Percentiles rank a stretch among this genome's conserved stretches.
Evolutionary conservation across 169 alveolate genomes (phyloP).

Genomic region (Eimeria falciformis): DNA sequence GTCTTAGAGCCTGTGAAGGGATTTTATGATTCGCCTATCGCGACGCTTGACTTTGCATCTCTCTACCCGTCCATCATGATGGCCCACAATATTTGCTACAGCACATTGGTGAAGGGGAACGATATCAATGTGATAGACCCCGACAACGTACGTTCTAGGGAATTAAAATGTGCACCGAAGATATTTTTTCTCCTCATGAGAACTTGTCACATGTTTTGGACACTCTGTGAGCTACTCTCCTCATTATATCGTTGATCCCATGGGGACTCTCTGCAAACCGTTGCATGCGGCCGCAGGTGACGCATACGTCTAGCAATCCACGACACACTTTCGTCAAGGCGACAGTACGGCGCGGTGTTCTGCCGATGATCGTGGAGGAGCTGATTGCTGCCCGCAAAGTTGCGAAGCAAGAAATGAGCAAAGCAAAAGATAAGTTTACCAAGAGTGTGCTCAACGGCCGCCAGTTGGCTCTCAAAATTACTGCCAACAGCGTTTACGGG

Average conservation of each 20-base stretch:
- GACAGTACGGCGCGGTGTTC: slow-evolving; percentile 90
- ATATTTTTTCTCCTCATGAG: no score
- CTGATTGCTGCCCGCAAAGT: slow-evolving; percentile 87
- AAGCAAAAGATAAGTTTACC: slow-evolving; percentile 95
- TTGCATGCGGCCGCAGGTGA: slow-evolving; percentile 27
- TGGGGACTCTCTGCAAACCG: neutral
- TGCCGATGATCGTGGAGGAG: slow-evolving; percentile 98
- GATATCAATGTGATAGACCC: slow-evolving; percentile 80
- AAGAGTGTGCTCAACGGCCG: slow-evolving; percentile 99
- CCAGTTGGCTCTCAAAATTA: slow-evolving; percentile 97
- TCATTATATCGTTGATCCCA: no score
- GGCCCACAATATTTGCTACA: slow-evolving; percentile 99
- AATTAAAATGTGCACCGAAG: no score
- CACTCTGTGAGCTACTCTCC: no score
- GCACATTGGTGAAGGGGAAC: slow-evolving; percentile 93
- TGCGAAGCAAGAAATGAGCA: slow-evolving; percentile 92
- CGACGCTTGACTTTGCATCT: slow-evolving; percentile 99
- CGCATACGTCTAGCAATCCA: slow-evolving; percentile 58
- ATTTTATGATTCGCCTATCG: slow-evolving; percentile 97
- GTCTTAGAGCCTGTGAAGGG: slow-evolving; percentile 96
- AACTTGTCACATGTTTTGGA: no score
- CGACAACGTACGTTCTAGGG: slow-evolving; percentile 71
- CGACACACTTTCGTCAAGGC: slow-evolving; percentile 68
- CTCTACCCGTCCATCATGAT: slow-evolving; percentile 99
- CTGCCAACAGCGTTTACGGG: slow-evolving; percentile 99